phyloP scores from a whole-genome alignment of 179 eudicot genomes.

The Silene vulgaris region DNA sequence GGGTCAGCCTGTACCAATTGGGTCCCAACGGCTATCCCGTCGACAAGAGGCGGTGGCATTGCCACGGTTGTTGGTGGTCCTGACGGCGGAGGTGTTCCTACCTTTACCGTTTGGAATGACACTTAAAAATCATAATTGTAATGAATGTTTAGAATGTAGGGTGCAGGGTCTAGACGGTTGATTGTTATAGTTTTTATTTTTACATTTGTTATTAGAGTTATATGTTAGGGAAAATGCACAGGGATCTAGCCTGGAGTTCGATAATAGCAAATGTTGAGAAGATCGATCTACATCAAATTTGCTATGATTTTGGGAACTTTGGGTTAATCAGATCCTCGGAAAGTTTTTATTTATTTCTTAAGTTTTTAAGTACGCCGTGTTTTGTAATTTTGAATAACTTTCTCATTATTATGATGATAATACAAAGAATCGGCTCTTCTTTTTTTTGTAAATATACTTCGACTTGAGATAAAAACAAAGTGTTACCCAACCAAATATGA shows the following conservation, averaged over 20 bases:
- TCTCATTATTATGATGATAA: neutral
- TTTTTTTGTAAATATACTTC: too few relatives aligned
- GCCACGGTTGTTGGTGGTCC: constrained; percentile 36
- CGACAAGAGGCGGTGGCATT: constrained; percentile 34
- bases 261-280: constrained; percentile 42
- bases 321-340: constrained; percentile 17
- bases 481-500: too few relatives aligned
- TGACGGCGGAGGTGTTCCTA: constrained; percentile 29
- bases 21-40: constrained; percentile 66
- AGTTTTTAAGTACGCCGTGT: too few relatives aligned
- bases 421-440: too few relatives aligned
- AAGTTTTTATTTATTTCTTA: neutral
- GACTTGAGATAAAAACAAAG: too few relatives aligned
- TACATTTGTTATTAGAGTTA: neutral
- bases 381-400: neutral
- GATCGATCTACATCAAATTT: constrained; percentile 29
- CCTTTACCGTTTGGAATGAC: constrained; percentile 71
- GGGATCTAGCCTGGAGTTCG: constrained; percentile 51
- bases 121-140: constrained; percentile 27
- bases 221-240: constrained; percentile 26
- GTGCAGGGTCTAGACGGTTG: constrained; percentile 8
- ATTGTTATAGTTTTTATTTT: neutral
- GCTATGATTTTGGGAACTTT: constrained; percentile 90
- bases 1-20: constrained; percentile 46
- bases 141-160: constrained; percentile 18